Conservation (phyloP, 2,329 filamentous ascomycete genomes). For the Sordariomycetes sp. region DNA sequence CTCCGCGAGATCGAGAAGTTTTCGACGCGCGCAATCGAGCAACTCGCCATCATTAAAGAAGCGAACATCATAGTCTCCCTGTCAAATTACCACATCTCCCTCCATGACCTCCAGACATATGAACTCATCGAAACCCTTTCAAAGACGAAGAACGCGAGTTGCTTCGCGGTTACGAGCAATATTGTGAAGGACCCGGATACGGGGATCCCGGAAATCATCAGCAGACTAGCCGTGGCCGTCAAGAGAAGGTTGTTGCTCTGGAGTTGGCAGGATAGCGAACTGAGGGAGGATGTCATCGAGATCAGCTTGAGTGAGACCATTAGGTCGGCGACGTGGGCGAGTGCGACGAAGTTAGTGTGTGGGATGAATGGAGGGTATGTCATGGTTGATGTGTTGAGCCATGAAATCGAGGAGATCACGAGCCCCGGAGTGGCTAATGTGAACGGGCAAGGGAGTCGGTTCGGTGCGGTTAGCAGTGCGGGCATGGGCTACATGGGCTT, state of each 20-base stretch:
- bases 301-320: conserved; percentile 74
- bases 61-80: conserved; percentile 85
- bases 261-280: conserved; percentile 94
- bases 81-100: conserved; percentile 79
- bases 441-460: conserved; percentile 55
- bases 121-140: conserved; percentile 68
- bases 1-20: conserved; percentile 92
- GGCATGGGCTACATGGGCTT: conserved; percentile 97
- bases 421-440: conserved; percentile 64
- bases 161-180: conserved; percentile 91
- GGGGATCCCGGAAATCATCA: conserved; percentile 87
- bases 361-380: conserved; percentile 90
- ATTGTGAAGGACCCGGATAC: conserved; percentile 84
- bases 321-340: conserved; percentile 85
- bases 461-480: conserved; percentile 73
- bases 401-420: conserved; percentile 66
- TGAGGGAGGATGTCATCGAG: conserved; percentile 60
- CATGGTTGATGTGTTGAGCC: conserved; percentile 73
- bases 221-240: conserved; percentile 80
- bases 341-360: conserved; percentile 75
- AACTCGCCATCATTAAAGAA: conserved; percentile 93
- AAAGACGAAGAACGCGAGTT: conserved; percentile 78
- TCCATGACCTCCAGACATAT: conserved; percentile 84
- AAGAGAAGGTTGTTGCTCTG: conserved; percentile 85
- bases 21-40: conserved; percentile 79